phyloP scores from a whole-genome alignment of 176 grass and related monocot species.

The Avena sativa region DNA sequence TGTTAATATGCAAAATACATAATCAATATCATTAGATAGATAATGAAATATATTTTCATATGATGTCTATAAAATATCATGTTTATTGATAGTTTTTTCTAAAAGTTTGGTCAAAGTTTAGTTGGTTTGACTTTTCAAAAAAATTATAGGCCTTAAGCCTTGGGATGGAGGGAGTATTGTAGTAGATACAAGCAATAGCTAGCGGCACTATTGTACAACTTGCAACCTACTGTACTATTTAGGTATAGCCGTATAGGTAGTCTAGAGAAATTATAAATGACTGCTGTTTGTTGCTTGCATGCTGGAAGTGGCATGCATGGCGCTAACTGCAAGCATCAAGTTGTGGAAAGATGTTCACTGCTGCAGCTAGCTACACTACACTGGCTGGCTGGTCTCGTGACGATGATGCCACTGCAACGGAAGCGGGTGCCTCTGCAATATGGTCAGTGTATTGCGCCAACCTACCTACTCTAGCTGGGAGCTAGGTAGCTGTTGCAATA shows the following conservation, averaged over 20 bases:
- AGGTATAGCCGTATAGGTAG: not conserved
- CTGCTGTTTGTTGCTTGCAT: not conserved
- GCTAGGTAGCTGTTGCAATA: not conserved
- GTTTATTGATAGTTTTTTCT: no score
- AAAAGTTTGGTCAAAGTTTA: no score
- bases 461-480: not conserved
- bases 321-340: conserved; percentile 34
- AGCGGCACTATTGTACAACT: not conserved
- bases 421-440: conserved; percentile 1
- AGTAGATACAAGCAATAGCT: not conserved
- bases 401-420: not conserved
- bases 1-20: no score
- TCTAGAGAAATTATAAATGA: conserved; percentile 5
- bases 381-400: not conserved
- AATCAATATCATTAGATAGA: no score
- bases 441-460: not conserved
- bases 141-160: no score
- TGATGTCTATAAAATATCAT: no score
- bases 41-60: no score
- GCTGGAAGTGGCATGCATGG: conserved; percentile 34
- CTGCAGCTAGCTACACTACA: conserved; percentile 4
- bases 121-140: no score
- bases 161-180: no score
- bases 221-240: not conserved
- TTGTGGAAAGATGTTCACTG: conserved; percentile 9